These are phyloP conservation scores for Echinosophora koreensis DNA, from an alignment of 306 rosid species.

Conservation along the genomic window DNA sequence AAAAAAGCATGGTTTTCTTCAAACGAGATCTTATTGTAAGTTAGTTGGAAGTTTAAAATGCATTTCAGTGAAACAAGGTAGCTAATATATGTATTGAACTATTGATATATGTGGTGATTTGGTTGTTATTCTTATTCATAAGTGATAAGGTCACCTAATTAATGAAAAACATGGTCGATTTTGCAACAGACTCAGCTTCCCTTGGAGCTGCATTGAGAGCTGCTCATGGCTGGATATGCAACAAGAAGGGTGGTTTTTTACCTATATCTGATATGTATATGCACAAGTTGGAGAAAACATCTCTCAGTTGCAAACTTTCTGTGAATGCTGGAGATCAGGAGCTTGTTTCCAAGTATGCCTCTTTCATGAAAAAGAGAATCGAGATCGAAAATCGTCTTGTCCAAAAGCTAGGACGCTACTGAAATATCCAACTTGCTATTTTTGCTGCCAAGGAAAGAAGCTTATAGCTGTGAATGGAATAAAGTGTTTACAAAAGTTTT, in stretches of 20 bases:
- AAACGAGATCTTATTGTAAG: not conserved
- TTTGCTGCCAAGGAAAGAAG: not conserved
- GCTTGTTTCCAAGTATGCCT: slow-evolving; percentile 65
- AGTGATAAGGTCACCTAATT: slow-evolving; percentile 27
- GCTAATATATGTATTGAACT: not conserved
- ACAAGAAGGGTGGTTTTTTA: slow-evolving; percentile 66
- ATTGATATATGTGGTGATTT: not conserved
- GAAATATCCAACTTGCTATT: slow-evolving; percentile 21
- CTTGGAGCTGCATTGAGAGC: slow-evolving; percentile 98
- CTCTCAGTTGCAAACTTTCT: slow-evolving; percentile 76
- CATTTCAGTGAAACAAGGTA: slow-evolving; percentile 11
- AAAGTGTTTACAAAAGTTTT: not conserved
- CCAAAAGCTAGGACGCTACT: slow-evolving; percentile 73
- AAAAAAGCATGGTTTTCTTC: not conserved
- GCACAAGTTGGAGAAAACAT: slow-evolving; percentile 71
- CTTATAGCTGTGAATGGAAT: slow-evolving; percentile 27
- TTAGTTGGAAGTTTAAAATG: not conserved
- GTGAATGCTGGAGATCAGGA: slow-evolving; percentile 67
- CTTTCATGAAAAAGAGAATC: slow-evolving; percentile 78
- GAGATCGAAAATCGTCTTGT: slow-evolving; percentile 86
- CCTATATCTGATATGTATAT: slow-evolving; percentile 73
- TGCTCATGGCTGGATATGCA: slow-evolving; percentile 95
- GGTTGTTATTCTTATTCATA: not conserved
- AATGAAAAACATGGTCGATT: slow-evolving; percentile 22
- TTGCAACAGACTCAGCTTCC: slow-evolving; percentile 87